Evolutionary conservation across 352 stramenopile genomes (phyloP), one percentile per base, ranked within the genome.

Genomic region (Aphanomyces cochlioides): DNA sequence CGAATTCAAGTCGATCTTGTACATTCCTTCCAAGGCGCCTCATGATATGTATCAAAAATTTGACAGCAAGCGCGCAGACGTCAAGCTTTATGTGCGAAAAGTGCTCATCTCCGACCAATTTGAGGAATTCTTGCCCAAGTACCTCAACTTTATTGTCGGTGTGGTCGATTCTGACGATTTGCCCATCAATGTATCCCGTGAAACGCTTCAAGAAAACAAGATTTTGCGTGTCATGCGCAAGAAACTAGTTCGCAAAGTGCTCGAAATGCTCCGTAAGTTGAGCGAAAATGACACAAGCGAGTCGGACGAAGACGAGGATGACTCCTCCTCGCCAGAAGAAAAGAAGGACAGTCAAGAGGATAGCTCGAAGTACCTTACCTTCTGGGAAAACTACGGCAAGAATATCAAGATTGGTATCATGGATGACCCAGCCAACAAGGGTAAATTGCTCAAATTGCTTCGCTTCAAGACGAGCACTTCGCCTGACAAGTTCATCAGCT

Each of bases 1-100:
- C 60, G 98, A 99, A 78, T 99, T 99, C 88, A 99, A 98, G 83
- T 98, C 92, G 41, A 98, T 99, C 66, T 74, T 99, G 47, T 99
- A 98, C 84, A 79, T 99, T 5, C 98, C 98, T 17, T 83, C 83
- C 12, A 84, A 92, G 60, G 87, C 96, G 21, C 83, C 93, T 19
- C 75, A 74, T 47, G 85, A 97, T 69, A 50, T 97, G 48, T 97
- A 96, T 79, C 89, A 96, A 37, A 85, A 88, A 19, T 97, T 97
- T 68, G 93, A 98, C 75, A 83, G 84, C 73, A 96, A 95, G 68
- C 89, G 94, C 69, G 91, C 96, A 15, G 82, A 92, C 75, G 87
- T 99, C 47, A 96, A 98, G 73, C 81, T 99, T 28, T 99, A 99
- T 73, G 97, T 99, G 41, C 93, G 96, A 64, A 99, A 99, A 78